These are phyloP conservation scores for Leccinum boreale DNA, from an alignment of 768 basidiomycete species.

Conservation along the genomic window DNA sequence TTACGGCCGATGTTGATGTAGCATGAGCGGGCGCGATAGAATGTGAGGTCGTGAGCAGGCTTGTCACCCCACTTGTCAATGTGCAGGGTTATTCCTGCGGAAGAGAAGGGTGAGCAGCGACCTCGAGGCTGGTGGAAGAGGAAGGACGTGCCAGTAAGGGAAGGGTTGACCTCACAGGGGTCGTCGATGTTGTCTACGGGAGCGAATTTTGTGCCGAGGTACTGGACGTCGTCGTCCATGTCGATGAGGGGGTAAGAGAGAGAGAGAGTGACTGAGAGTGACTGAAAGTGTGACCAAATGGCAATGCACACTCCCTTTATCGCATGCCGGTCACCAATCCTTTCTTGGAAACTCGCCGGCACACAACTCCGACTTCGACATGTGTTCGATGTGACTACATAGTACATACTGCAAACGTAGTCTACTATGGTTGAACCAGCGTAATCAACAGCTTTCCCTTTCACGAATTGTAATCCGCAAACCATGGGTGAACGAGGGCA, in stretches of 20 bases:
- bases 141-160: conserved; percentile 43
- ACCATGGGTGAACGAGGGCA: conserved; percentile 48
- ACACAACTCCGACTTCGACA: conserved; percentile 1
- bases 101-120: conserved; percentile 9
- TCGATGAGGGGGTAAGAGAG: conserved; percentile 9
- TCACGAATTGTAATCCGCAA: conserved; percentile 44
- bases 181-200: conserved; percentile 26
- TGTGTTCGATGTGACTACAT: background rate
- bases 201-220: conserved; percentile 45
- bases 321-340: conserved; percentile 21
- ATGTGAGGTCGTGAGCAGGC: conserved; percentile 46
- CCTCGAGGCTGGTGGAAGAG: conserved; percentile 9
- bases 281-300: conserved; percentile 27
- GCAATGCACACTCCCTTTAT: conserved; percentile 31
- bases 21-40: conserved; percentile 46
- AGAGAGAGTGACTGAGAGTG: conserved; percentile 15
- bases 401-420: conserved; percentile 25
- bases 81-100: conserved; percentile 55
- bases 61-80: conserved; percentile 51
- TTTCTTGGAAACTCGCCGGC: conserved; percentile 26
- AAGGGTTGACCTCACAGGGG: conserved; percentile 25
- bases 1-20: conserved; percentile 68
- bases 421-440: conserved; percentile 16
- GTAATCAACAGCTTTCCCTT: conserved; percentile 7
- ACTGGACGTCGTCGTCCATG: conserved; percentile 63